Evolutionary conservation across 805 yeast genomes (phyloP).

Genomic region (Saturnispora besseyi): DNA sequence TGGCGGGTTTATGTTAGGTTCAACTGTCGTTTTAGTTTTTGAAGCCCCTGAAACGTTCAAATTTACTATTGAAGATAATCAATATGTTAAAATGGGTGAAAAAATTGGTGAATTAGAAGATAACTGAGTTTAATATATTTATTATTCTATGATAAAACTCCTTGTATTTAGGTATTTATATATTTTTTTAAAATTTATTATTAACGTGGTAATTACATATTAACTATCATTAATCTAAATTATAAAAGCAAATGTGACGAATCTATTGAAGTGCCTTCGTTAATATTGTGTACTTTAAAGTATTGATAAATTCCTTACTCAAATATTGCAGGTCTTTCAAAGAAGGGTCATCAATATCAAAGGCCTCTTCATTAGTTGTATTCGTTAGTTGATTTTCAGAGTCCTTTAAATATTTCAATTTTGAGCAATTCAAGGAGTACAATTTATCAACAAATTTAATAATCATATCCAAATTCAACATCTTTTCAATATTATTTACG

Average conservation of each 20-base stretch:
- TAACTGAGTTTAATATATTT: not conserved
- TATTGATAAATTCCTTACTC: constrained; percentile 43
- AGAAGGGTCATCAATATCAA: not conserved
- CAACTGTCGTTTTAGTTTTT: constrained; percentile 92
- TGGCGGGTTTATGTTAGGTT: constrained; percentile 95
- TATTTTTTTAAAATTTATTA: not conserved
- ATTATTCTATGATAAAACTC: not conserved
- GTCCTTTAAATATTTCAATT: not conserved
- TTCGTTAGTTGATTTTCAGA: not conserved
- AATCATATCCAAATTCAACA: constrained; percentile 54
- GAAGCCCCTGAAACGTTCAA: constrained; percentile 84
- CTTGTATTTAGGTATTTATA: not conserved
- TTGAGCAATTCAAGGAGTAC: constrained; percentile 9
- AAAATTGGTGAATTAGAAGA: constrained; percentile 41
- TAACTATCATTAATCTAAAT: not conserved
- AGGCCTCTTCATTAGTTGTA: constrained; percentile 9
- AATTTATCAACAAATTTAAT: constrained; percentile 51
- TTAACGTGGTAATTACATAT: not conserved
- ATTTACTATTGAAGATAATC: constrained; percentile 63
- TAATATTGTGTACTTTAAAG: constrained; percentile 39
- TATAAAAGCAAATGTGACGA: not conserved
- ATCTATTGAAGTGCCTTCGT: not conserved
- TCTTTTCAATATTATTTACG: constrained; percentile 36
- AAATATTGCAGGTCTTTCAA: constrained; percentile 35
- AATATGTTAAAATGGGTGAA: constrained; percentile 80